A percentile compares a stretch with the other conserved stretches of the same genome.
Evolutionary conservation across 108 stramenopile species (phyloP).

Genomic region (Nitzschia sp.): DNA sequence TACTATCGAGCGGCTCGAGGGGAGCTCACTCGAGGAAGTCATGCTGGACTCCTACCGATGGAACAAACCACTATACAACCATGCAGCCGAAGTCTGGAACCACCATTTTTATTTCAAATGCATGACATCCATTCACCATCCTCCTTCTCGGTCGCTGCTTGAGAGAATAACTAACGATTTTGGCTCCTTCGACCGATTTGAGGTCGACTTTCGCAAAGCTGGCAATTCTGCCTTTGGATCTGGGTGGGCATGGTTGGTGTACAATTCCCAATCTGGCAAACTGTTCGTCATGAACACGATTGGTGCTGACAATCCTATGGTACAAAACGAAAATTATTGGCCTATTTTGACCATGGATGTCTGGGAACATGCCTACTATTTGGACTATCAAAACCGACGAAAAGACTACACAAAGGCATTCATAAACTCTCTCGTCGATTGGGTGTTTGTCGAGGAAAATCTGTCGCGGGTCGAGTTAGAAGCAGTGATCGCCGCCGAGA

Average conservation of each 20-base stretch:
- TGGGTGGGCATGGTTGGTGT: constrained; percentile 87
- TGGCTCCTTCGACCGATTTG: constrained; percentile 67
- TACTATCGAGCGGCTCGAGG: not conserved
- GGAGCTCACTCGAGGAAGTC: constrained; percentile 54
- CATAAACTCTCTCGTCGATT: constrained; percentile 67
- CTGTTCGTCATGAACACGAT: constrained; percentile 41
- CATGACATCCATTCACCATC: constrained; percentile 81
- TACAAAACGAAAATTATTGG: constrained; percentile 71
- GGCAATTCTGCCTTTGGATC: constrained; percentile 85
- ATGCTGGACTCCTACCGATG: constrained; percentile 24
- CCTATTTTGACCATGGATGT: constrained; percentile 93
- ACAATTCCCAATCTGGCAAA: constrained; percentile 36
- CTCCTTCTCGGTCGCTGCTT: constrained; percentile 55
- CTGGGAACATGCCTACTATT: constrained; percentile 95
- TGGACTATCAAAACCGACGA: constrained; percentile 91
- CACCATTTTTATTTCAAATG: constrained; percentile 83
- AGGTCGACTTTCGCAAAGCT: constrained; percentile 58
- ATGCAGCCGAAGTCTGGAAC: constrained; percentile 71
- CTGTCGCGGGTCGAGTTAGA: constrained; percentile 4
- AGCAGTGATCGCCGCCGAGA: not conserved
- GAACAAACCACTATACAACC: constrained; percentile 56
- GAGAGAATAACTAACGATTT: constrained; percentile 67
- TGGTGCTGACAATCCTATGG: constrained; percentile 80
- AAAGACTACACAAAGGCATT: constrained; percentile 64
- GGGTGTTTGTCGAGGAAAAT: constrained; percentile 52